A percentile compares a stretch with the other conserved stretches of the same genome.
phyloP scores from a whole-genome alignment of 1,284 basidiomycete genomes.

The Trichosporon asahii region DNA sequence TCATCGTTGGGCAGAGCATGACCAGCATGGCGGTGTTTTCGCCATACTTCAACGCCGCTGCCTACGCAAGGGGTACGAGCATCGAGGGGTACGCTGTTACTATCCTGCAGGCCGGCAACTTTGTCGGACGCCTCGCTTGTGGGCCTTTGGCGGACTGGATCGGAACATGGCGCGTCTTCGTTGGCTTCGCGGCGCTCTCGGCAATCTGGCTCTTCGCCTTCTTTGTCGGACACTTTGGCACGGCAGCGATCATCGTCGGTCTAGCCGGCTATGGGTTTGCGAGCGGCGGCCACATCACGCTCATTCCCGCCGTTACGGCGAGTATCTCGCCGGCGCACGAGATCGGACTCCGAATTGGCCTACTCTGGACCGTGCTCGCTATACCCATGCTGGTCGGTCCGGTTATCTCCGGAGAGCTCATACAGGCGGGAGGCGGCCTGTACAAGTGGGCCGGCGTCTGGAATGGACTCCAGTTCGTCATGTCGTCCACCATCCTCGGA shows the following conservation, averaged over 20 bases:
- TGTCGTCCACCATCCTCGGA: not conserved
- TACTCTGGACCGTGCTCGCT: conserved; percentile 41
- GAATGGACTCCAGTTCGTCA: not conserved
- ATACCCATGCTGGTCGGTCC: conserved; percentile 44
- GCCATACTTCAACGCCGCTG: conserved; percentile 21
- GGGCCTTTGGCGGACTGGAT: conserved; percentile 19
- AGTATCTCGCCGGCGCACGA: conserved; percentile 44
- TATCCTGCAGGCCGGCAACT: conserved; percentile 14
- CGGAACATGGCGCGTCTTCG: conserved; percentile 21
- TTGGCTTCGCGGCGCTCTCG: conserved; percentile 14
- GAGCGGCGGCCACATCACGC: conserved; percentile 41
- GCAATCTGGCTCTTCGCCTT: conserved; percentile 28
- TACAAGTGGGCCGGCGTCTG: conserved; percentile 8
- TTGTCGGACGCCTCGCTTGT: conserved; percentile 17
- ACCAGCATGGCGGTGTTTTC: conserved; percentile 18
- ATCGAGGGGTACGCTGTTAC: not conserved
- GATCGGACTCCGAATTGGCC: conserved; percentile 46
- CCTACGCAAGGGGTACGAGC: not conserved
- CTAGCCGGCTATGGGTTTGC: conserved; percentile 38
- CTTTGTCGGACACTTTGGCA: conserved; percentile 22
- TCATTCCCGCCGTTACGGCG: conserved; percentile 40
- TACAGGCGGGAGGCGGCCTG: conserved; percentile 19
- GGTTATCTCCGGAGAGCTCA: conserved; percentile 33
- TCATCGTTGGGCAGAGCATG: conserved; percentile 14
- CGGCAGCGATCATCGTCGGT: conserved; percentile 37